A percentile compares a stretch with the other conserved stretches of the same genome.
These are phyloP conservation scores for Mortierella sp. DNA, from an alignment of 371 early-diverging fungal genomes.

Conservation along the genomic window DNA sequence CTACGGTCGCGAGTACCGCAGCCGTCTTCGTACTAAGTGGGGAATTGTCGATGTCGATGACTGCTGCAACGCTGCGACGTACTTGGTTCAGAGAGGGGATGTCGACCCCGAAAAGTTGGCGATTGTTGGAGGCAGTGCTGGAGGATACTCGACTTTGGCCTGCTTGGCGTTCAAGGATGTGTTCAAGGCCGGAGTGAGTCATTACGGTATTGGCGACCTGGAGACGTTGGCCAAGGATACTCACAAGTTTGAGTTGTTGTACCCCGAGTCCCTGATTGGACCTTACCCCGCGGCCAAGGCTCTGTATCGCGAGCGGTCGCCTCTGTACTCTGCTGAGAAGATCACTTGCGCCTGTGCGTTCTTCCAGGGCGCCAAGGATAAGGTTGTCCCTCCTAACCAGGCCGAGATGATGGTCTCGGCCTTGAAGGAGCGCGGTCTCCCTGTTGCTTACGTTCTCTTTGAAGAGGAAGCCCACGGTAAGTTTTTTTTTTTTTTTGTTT, in stretches of 20 bases:
- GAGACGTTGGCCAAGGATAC: constrained; percentile 76
- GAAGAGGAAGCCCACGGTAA: constrained; percentile 80
- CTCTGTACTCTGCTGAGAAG: constrained; percentile 68
- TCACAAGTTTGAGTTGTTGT: constrained; percentile 84
- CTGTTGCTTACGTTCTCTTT: constrained; percentile 78
- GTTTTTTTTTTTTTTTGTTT: background rate
- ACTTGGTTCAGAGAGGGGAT: constrained; percentile 68
- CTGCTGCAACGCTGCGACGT: constrained; percentile 78
- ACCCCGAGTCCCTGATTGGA: constrained; percentile 73
- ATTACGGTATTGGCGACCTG: constrained; percentile 81
- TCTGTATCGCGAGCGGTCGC: constrained; percentile 72
- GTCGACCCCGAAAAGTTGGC: constrained; percentile 74
- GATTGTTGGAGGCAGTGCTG: constrained; percentile 81
- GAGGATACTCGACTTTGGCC: constrained; percentile 80
- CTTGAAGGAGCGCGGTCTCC: constrained; percentile 69
- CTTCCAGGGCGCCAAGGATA: constrained; percentile 84
- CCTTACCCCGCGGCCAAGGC: constrained; percentile 70
- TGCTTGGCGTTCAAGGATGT: constrained; percentile 80
- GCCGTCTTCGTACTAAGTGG: constrained; percentile 76
- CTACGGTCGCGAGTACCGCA: constrained; percentile 81
- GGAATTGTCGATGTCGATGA: constrained; percentile 86
- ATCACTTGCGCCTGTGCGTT: constrained; percentile 79
- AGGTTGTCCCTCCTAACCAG: constrained; percentile 84
- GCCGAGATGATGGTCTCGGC: constrained; percentile 80
- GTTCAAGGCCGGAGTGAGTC: constrained; percentile 78